These are phyloP conservation scores for Arthonia radiata DNA, from an alignment of 495 filamentous ascomycete genomes.

Conservation along the genomic window DNA sequence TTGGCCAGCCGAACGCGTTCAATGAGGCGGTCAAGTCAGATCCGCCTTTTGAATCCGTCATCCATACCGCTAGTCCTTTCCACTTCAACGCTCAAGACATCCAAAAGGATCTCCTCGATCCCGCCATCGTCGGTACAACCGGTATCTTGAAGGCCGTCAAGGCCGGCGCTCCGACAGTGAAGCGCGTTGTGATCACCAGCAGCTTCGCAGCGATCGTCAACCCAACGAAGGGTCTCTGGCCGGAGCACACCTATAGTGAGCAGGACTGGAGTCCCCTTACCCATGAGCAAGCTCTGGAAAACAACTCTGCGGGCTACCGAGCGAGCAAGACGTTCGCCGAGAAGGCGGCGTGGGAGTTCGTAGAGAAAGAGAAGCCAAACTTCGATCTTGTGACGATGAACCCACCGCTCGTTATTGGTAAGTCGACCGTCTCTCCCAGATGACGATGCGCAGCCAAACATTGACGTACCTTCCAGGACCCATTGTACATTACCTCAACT, in stretches of 20 bases:
- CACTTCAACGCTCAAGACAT: constrained; percentile 43
- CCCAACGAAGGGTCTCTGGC: constrained; percentile 18
- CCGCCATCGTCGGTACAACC: constrained; percentile 66
- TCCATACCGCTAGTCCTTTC: constrained; percentile 79
- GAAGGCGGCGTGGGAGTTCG: constrained; percentile 59
- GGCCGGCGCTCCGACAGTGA: constrained; percentile 48
- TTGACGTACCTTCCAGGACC: constrained; percentile 57
- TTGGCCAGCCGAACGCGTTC: constrained; percentile 50
- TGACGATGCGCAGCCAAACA: too few species aligned
- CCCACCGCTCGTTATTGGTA: constrained; percentile 3
- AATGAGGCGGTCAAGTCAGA: constrained; percentile 48
- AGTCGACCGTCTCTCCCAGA: too few species aligned
- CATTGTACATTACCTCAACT: constrained; percentile 37
- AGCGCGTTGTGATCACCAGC: constrained; percentile 56
- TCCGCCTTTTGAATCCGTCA: constrained; percentile 58
- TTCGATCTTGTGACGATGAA: constrained; percentile 40
- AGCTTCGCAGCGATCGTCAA: constrained; percentile 61
- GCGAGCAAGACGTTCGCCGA: constrained; percentile 26
- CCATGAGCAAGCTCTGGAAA: constrained; percentile 32
- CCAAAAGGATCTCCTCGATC: constrained; percentile 60
- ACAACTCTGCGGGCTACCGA: constrained; percentile 33
- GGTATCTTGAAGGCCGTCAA: constrained; percentile 54
- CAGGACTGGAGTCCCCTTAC: constrained; percentile 70
- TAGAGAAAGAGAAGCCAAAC: constrained; percentile 52
- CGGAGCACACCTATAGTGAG: constrained; percentile 39